Base-by-base conservation (phyloP, 1,139 yeast genomes). In the Suhomyces choctaworum region DNA sequence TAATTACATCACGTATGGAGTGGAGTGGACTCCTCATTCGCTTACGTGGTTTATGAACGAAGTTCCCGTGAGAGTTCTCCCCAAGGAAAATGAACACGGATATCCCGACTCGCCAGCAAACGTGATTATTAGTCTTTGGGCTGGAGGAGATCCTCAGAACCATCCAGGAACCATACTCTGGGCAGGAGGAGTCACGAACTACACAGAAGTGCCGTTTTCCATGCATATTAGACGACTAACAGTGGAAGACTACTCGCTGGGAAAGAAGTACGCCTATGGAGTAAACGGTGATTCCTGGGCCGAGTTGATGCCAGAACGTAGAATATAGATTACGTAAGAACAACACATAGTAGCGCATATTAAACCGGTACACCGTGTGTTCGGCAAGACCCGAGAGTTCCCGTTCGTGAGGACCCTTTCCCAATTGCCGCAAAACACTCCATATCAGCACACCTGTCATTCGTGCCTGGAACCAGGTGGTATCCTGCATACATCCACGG, bases 91-190 rank as follows among this genome's bases (percentile, higher is more conserved):
- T 25, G 40, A 40, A 4, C 62, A 65, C 29, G 72, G 71, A 8
- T 60, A 50, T 31, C 74, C 75, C 3, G 22, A 44, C 5, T 55
- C 68, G 5, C 75, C 75, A 16, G 64, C 66, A 71, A 46, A 50
- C 17, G 46, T 68, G n/a, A 59, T 55, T 35, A 46, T 67, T 22
- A 64, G 72, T 46, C 44, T 67, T 21, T 69, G 74, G 74, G 70
- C 66, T 0, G 52, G 53, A 5, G 76, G 80, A 29, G 75, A 72
- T 42, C 57, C 65, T 36, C 65, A 62, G 11, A 67, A 66, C 37
- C 59, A 55, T 6, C 64, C 71, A 52, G 80, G 76, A 30, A 70
- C 76, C 23, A 66, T 73, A 44, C 67, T 63, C 45, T 64, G 75
- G 63, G 66, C 75, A 12, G 75, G 73, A 2, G 72, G 71, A 11